Conservation (phyloP, 257 asterid genomes). For the Fraxinus anomala region DNA sequence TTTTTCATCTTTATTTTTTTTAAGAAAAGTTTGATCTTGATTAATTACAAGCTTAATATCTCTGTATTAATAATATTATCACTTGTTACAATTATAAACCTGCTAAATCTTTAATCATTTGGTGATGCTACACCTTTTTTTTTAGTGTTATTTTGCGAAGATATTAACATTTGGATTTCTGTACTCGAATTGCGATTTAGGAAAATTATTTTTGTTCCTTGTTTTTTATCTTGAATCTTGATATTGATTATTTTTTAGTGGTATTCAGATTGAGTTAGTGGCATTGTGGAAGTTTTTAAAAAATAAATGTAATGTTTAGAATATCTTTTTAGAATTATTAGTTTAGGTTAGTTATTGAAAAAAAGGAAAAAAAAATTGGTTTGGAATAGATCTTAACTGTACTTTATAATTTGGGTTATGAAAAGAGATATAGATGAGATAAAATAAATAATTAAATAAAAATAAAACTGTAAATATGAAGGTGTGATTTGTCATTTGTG, state of each 20-base stretch:
- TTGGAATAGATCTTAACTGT: background rate
- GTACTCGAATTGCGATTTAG: background rate
- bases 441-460: too few species aligned
- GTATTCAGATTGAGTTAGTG: background rate
- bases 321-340: background rate
- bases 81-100: background rate
- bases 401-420: background rate
- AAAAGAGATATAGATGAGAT: background rate
- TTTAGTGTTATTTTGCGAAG: background rate
- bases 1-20: background rate
- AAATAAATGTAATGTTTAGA: background rate
- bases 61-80: background rate
- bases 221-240: background rate
- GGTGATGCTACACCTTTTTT: conserved; percentile 3
- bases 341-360: background rate
- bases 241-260: background rate
- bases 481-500: background rate
- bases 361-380: background rate
- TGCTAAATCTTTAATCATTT: conserved; percentile 11
- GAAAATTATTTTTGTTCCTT: background rate
- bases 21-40: background rate
- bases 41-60: background rate
- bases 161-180: background rate
- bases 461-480: background rate
- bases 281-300: background rate